Percentiles rank a stretch among this genome's conserved stretches.
phyloP scores from a whole-genome alignment of 2,329 filamentous ascomycete genomes.

The Hortaea sp. region DNA sequence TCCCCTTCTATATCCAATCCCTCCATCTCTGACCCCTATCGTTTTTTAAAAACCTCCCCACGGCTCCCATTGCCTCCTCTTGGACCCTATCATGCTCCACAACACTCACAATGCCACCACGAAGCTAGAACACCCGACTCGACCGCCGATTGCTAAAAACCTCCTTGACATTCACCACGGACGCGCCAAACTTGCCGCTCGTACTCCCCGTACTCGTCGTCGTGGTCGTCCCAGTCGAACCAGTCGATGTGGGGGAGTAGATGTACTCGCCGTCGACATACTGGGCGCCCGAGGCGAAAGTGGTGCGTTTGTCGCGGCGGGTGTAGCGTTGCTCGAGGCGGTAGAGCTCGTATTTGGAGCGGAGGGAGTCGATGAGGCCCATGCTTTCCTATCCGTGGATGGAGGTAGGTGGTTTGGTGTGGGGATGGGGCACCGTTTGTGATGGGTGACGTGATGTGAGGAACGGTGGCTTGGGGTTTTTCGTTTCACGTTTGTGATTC shows the following conservation, averaged over 20 bases:
- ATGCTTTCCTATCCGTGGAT: conserved; percentile 26
- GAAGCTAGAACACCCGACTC: background rate
- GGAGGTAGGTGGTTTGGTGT: too few species aligned
- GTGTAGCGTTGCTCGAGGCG: conserved; percentile 93
- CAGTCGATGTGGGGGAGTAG: conserved; percentile 40
- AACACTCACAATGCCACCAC: too few species aligned
- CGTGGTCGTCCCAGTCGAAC: conserved; percentile 9
- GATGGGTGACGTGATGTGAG: too few species aligned
- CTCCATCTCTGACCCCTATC: too few species aligned
- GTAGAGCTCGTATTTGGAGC: conserved; percentile 79
- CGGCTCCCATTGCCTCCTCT: too few species aligned
- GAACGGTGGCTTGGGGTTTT: too few species aligned
- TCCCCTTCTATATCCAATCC: too few species aligned
- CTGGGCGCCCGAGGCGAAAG: conserved; percentile 77
- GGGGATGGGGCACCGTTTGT: background rate
- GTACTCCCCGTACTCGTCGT: background rate
- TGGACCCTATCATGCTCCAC: too few species aligned
- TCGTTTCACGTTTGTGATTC: too few species aligned
- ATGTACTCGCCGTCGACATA: conserved; percentile 96
- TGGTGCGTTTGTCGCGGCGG: conserved; percentile 77
- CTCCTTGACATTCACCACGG: conserved; percentile 1
- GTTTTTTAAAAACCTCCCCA: too few species aligned
- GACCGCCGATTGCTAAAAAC: background rate
- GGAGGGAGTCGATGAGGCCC: conserved; percentile 65
- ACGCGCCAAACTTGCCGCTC: background rate